Conservation (phyloP, 1,284 basidiomycete genomes). For the Melanopsichium pennsylvanicum region DNA sequence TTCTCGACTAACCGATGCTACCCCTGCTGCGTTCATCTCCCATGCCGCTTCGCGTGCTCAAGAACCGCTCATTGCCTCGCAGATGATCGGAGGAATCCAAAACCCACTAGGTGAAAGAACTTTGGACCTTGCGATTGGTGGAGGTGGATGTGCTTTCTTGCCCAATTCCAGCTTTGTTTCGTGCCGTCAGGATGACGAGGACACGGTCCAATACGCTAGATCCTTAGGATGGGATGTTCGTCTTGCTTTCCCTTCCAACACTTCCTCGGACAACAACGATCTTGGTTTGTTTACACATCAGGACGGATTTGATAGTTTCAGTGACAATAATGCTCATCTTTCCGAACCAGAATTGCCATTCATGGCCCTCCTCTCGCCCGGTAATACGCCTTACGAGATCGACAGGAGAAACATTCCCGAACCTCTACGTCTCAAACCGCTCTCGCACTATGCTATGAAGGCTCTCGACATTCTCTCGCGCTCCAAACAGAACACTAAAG, state of each 20-base stretch:
- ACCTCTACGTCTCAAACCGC: conserved; percentile 30
- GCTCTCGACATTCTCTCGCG: conserved; percentile 37
- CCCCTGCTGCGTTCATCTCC: conserved; percentile 66
- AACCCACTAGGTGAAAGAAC: conserved; percentile 41
- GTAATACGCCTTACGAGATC: conserved; percentile 63
- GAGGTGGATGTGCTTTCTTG: conserved; percentile 66
- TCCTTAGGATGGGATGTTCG: conserved; percentile 52
- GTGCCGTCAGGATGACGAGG: conserved; percentile 62
- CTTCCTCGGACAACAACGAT: conserved; percentile 21
- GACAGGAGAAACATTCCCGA: conserved; percentile 51
- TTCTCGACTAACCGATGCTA: conserved; percentile 59
- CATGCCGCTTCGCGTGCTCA: conserved; percentile 58
- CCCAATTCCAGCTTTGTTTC: conserved; percentile 55
- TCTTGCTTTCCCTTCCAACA: conserved; percentile 30
- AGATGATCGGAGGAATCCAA: conserved; percentile 34
- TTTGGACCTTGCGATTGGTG: conserved; percentile 66
- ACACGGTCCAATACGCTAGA: conserved; percentile 55
- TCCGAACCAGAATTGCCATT: conserved; percentile 34
- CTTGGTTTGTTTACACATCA: too few species aligned
- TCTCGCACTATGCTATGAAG: conserved; percentile 39
- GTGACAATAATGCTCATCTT: too few species aligned
- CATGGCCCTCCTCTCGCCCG: conserved; percentile 47
- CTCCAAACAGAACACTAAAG: conserved; percentile 37
- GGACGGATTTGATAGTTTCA: too few species aligned
- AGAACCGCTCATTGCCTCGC: conserved; percentile 45